phyloP scores from a whole-genome alignment of 2,329 filamentous ascomycete species.

The Myotisia sp. region DNA sequence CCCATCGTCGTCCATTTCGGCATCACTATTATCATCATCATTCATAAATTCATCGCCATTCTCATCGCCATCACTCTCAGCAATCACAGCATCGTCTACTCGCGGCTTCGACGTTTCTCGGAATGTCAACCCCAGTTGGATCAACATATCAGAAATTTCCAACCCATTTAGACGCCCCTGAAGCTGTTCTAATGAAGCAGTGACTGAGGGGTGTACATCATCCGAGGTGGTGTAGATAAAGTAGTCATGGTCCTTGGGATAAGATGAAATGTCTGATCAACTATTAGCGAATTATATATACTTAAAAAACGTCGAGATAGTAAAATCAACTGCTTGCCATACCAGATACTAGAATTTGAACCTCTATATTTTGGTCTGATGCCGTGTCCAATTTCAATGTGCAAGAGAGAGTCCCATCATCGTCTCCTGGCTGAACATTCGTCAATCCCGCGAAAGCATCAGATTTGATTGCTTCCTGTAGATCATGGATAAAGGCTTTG shows the following conservation, averaged over 20 bases:
- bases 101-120: constrained; percentile 14
- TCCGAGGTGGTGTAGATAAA: constrained; percentile 41
- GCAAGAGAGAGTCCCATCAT: constrained; percentile 60
- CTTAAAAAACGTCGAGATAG: constrained; percentile 9
- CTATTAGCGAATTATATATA: constrained; percentile 10
- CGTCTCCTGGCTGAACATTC: constrained; percentile 46
- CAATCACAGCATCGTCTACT: constrained; percentile 18
- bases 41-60: constrained; percentile 25
- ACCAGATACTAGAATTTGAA: constrained; percentile 30
- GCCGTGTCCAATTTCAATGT: constrained; percentile 31
- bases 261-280: constrained; percentile 42
- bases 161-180: constrained; percentile 32
- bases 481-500: constrained; percentile 50
- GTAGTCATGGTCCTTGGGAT: constrained; percentile 44
- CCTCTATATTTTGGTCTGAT: constrained; percentile 18
- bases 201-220: constrained; percentile 18
- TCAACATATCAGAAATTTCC: constrained; percentile 36
- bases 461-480: constrained; percentile 27
- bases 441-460: constrained; percentile 36
- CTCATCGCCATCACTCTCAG: constrained; percentile 14
- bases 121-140: constrained; percentile 31
- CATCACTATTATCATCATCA: constrained; percentile 16
- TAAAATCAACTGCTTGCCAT: constrained; percentile 1
- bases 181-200: constrained; percentile 30
- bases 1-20: constrained; percentile 1